These are phyloP conservation scores for Cystobasidium sp. DNA, from an alignment of 1,284 basidiomycete genomes.

Conservation along the genomic window DNA sequence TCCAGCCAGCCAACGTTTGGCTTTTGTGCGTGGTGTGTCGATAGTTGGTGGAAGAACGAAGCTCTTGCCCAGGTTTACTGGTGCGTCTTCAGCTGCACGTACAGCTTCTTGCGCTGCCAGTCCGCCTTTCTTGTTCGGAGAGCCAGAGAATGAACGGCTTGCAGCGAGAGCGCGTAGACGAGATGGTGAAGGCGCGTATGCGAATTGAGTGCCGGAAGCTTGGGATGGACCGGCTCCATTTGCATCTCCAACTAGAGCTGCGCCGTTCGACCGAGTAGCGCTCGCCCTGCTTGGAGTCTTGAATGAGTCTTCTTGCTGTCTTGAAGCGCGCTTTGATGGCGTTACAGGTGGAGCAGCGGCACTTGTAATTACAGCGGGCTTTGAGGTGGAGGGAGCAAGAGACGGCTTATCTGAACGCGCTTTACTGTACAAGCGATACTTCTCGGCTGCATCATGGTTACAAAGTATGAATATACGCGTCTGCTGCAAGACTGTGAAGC, in stretches of 20 bases:
- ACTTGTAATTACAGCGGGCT: background rate
- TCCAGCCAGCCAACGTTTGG: constrained; percentile 43
- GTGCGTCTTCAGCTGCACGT: background rate
- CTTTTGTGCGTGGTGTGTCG: constrained; percentile 45
- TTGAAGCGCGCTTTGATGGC: constrained; percentile 15
- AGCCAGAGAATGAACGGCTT: constrained; percentile 36
- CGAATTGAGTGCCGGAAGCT: constrained; percentile 27
- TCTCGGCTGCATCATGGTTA: constrained; percentile 65
- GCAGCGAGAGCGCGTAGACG: constrained; percentile 37
- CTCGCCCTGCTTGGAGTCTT: constrained; percentile 30
- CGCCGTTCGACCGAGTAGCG: background rate
- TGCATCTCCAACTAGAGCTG: background rate
- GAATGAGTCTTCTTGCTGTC: constrained; percentile 1
- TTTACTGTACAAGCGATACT: constrained; percentile 80
- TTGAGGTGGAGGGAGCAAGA: constrained; percentile 13
- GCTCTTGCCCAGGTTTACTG: constrained; percentile 28
- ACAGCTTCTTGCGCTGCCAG: background rate
- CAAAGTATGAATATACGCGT: background rate
- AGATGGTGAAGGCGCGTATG: constrained; percentile 43
- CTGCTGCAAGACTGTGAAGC: background rate
- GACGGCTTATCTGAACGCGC: constrained; percentile 46
- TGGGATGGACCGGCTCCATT: background rate
- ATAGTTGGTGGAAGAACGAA: constrained; percentile 20
- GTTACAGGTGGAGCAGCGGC: constrained; percentile 23
- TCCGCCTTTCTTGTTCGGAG: constrained; percentile 39